Evolutionary conservation across 108 stramenopile genomes (phyloP).

Genomic region (Fistulifera solaris): DNA sequence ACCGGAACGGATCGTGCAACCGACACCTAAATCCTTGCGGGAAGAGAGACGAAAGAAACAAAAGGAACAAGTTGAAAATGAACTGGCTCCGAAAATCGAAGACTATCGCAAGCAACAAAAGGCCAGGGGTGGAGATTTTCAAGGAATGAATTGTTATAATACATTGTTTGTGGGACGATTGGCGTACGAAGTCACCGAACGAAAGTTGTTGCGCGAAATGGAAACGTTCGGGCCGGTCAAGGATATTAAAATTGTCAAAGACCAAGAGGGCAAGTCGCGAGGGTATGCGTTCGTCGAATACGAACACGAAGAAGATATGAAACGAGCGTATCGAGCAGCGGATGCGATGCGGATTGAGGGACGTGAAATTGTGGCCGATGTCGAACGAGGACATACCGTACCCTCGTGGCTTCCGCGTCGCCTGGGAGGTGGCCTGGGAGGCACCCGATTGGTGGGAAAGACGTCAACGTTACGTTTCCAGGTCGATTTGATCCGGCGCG

Average conservation of each 20-base stretch:
- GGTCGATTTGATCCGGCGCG: slow-evolving; percentile 71
- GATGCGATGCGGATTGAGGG: slow-evolving; percentile 93
- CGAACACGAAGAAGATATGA: slow-evolving; percentile 85
- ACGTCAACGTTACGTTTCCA: slow-evolving; percentile 41
- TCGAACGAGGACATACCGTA: slow-evolving; percentile 96
- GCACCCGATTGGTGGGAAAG: slow-evolving; percentile 66
- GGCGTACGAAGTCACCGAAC: slow-evolving; percentile 93
- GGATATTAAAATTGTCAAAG: slow-evolving; percentile 71
- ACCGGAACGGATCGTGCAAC: slow-evolving; percentile 35
- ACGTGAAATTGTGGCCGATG: slow-evolving; percentile 84
- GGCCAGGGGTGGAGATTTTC: slow-evolving; percentile 49
- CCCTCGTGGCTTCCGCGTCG: slow-evolving; percentile 85
- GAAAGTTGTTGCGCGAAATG: slow-evolving; percentile 88
- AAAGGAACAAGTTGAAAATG: slow-evolving; percentile 18
- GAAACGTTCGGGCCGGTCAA: slow-evolving; percentile 87
- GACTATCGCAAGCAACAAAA: slow-evolving; percentile 57
- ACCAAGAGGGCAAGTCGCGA: slow-evolving; percentile 40
- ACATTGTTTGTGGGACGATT: slow-evolving; percentile 92
- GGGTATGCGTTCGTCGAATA: slow-evolving; percentile 97
- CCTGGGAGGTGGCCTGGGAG: slow-evolving; percentile 87
- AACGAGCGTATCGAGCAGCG: slow-evolving; percentile 77
- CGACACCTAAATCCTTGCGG: slow-evolving; percentile 45
- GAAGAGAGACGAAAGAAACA: slow-evolving; percentile 24
- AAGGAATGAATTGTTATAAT: slow-evolving; percentile 90
- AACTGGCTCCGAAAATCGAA: slow-evolving; percentile 44